Evolutionary conservation across 1,284 basidiomycete genomes (phyloP), one percentile per base, ranked within the genome.

Genomic region (Coniophora puteana): DNA sequence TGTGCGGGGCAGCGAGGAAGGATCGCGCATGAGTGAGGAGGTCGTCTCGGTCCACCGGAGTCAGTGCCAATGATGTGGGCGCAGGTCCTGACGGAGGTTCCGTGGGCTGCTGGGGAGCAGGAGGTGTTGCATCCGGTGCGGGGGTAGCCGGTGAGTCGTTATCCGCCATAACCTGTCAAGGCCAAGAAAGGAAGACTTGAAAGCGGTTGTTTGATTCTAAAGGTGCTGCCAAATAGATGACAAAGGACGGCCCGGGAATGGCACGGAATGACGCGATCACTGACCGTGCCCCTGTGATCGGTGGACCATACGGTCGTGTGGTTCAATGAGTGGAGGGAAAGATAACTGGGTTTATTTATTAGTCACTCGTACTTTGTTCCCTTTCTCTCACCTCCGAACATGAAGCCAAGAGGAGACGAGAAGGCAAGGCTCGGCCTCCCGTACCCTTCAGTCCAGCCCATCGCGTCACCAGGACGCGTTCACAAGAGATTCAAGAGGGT

Each of bases 1-100:
- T 70, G 52, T 83, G 78, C 4, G 83, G 78, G 3, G 86, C 83
- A 10, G 59, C 58, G 8, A 89, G 66, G 57, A 89, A 89, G 6
- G 68, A 51, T 30, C 79, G 72, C 5, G 85, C 86, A 40, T 69
- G 74, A 20, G 71, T 52, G 21, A 89, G 49, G 6, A 89, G 67
- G 33, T 78, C 73, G 41, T 57, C 21, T 28, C 68, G 62, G 40
- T 53, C 31, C 7, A 21, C 17, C 30, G 22, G 29, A n/a, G n/a
- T n/a, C n/a, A n/a, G n/a, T n/a, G n/a, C n/a, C n/a, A n/a, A n/a
- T n/a, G n/a, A n/a, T 14, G 29, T 14, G 12, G 20, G 18, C 8
- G 7, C 5, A 12, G 21, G 28, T 34, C 4, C 17, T 17, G 24
- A 6, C n/a, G n/a, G n/a, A n/a, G 12, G 21, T 25, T 29, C 17